Base-by-base conservation (phyloP, 768 basidiomycete species). In the Mycena polygramma region DNA sequence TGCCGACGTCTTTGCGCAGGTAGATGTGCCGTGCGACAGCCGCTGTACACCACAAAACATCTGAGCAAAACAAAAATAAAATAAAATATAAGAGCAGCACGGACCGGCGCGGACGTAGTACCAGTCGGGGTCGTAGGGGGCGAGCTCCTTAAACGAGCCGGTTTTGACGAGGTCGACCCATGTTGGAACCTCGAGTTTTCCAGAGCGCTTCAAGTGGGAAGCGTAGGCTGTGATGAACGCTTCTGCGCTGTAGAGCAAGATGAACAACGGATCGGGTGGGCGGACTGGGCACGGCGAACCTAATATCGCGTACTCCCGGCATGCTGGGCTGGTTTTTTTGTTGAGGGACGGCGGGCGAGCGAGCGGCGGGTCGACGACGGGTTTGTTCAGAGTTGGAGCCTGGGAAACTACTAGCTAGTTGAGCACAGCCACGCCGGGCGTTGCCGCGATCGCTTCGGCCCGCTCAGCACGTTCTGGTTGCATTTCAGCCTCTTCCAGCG, bases 141-240 rank as follows among this genome's bases (percentile, higher is more conserved):
- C 97, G 70, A 98, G 94, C 85, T 99, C 98, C 84, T 99, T 99
- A 89, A 88, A 96, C 69, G 93, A 86, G 81, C 95, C 97, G 71
- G 98, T 99, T 89, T 99, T 99, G 81, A 99, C 98, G 77, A 98
- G 86, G 83, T 98, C 97, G 71, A 94, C 97, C 97, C 97, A 99
- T 83, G 91, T 92, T 76, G 97, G 97, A 71, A 99, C 94, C 87
- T 99, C 97, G 79, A 99, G 94, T 88, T 99, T 99, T 83, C 98
- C 98, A 73, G 95, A 96, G 75, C 96, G 93, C 87, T 98, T 98
- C 80, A 98, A 88, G 84, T 98, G 96, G 79, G 94, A 95, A 79
- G 96, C 86, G 84, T 98, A 98, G 77, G 96, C 96, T 71, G 88
- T 77, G 83, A 98, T 98, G 87, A 98, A 98, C 72, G 90, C 91